Conservation (phyloP, 2,329 filamentous ascomycete genomes). For the Diaporthe longicolla region DNA sequence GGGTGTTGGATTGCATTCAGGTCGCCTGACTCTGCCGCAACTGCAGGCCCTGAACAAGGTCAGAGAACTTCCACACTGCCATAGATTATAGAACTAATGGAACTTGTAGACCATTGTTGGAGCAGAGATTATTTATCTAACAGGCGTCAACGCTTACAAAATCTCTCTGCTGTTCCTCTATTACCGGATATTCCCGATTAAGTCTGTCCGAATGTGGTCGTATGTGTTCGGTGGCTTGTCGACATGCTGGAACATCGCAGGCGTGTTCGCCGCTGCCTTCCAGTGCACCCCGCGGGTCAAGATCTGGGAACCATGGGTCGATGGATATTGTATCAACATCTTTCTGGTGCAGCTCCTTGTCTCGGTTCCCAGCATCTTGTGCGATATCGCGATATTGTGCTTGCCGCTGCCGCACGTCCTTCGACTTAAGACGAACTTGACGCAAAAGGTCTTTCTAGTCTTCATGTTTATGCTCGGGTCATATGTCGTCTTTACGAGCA, state of each 20-base stretch:
- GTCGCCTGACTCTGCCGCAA: slow-evolving; percentile 25
- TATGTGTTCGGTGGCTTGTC: slow-evolving; percentile 33
- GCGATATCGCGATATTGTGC: slow-evolving; percentile 35
- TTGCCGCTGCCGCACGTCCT: slow-evolving; percentile 36
- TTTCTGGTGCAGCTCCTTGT: slow-evolving; percentile 36
- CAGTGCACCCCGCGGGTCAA: slow-evolving; percentile 35
- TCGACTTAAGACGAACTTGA: slow-evolving; percentile 36
- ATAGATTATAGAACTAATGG: neutral
- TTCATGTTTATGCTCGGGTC: slow-evolving; percentile 37
- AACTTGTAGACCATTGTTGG: slow-evolving; percentile 21
- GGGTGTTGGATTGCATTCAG: slow-evolving; percentile 33
- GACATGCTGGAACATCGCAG: slow-evolving; percentile 36
- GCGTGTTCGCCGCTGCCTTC: slow-evolving; percentile 36
- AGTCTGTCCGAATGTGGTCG: slow-evolving; percentile 34
- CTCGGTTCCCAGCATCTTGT: slow-evolving; percentile 33
- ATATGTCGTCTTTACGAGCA: slow-evolving; percentile 38
- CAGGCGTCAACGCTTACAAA: slow-evolving; percentile 36
- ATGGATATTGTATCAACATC: slow-evolving; percentile 35
- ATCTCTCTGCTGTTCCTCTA: slow-evolving; percentile 38
- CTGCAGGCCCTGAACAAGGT: slow-evolving; percentile 30
- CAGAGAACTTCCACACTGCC: neutral
- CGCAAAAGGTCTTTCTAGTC: slow-evolving; percentile 34
- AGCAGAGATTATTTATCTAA: slow-evolving; percentile 33
- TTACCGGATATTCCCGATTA: slow-evolving; percentile 36
- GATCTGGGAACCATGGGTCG: slow-evolving; percentile 38